phyloP scores from a whole-genome alignment of 805 yeast genomes.

The Yarrowia yakushimensis region DNA sequence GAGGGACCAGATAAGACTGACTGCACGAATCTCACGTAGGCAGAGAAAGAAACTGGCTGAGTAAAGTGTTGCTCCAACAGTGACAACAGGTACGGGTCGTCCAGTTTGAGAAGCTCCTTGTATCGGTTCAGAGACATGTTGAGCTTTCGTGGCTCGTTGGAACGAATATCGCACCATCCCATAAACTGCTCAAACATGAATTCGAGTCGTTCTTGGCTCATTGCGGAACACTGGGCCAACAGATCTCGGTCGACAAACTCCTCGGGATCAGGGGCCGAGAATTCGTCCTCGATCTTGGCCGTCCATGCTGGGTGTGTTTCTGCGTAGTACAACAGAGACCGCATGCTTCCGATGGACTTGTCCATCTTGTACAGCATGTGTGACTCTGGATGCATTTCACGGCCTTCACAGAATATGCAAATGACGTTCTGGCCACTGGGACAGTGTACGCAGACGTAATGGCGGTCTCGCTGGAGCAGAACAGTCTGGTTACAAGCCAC shows the following conservation, averaged over 20 bases:
- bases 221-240: background rate
- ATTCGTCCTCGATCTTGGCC: background rate
- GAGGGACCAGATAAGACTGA: background rate
- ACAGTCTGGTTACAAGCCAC: background rate
- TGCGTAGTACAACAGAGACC: background rate
- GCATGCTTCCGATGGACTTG: conserved; percentile 21
- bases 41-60: background rate
- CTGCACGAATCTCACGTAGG: background rate
- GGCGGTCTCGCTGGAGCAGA: background rate
- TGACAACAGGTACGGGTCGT: conserved; percentile 5
- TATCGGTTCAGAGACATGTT: background rate
- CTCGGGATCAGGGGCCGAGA: background rate
- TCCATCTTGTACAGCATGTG: conserved; percentile 33
- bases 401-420: conserved; percentile 37
- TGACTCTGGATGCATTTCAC: conserved; percentile 29
- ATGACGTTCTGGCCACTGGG: conserved; percentile 1
- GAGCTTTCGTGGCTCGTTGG: background rate
- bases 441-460: conserved; percentile 19
- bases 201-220: conserved; percentile 7
- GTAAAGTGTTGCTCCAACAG: conserved; percentile 4
- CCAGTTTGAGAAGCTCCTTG: conserved; percentile 3
- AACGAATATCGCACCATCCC: conserved; percentile 14
- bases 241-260: conserved; percentile 3
- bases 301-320: conserved; percentile 19
- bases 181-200: conserved; percentile 16